Evolutionary conservation across 306 rosid genomes (phyloP).

Genomic region (Glycine tomentella): DNA sequence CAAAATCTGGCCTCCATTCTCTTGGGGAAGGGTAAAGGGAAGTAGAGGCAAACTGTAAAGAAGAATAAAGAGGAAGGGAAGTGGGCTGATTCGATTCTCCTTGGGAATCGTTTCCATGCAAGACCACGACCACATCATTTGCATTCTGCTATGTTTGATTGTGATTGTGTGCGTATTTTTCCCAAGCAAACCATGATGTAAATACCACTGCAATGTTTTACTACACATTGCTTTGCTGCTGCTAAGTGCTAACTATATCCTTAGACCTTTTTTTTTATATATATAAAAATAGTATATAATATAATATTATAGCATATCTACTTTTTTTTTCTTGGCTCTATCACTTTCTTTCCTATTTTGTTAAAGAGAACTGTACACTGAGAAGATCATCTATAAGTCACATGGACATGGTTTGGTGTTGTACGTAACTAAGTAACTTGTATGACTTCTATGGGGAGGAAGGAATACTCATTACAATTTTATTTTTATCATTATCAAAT

Average conservation of each 20-base stretch:
- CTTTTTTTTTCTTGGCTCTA: neutral
- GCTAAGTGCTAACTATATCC: slow-evolving; percentile 16
- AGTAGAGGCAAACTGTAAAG: slow-evolving; percentile 81
- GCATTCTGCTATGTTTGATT: slow-evolving; percentile 38
- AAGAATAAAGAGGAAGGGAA: slow-evolving; percentile 58
- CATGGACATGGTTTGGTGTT: slow-evolving; percentile 35
- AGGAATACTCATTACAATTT: neutral
- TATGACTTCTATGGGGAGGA: slow-evolving; percentile 18
- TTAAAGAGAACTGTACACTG: neutral
- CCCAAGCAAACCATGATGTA: slow-evolving; percentile 19
- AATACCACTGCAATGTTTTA: slow-evolving; percentile 22
- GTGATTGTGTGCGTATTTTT: slow-evolving; percentile 41
- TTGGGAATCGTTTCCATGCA: slow-evolving; percentile 97
- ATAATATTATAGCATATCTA: neutral
- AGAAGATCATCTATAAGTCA: neutral
- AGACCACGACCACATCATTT: slow-evolving; percentile 49
- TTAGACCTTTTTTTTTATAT: neutral
- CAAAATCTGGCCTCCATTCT: slow-evolving; percentile 84
- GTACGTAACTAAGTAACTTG: slow-evolving; percentile 30
- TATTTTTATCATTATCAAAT: neutral
- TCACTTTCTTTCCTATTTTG: slow-evolving; percentile 31
- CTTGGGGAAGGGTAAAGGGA: slow-evolving; percentile 95
- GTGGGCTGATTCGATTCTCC: slow-evolving; percentile 77
- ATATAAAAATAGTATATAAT: too few relatives aligned
- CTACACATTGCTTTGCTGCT: slow-evolving; percentile 37